These are phyloP conservation scores for Candida sp. DNA, from an alignment of 1,139 yeast genomes.

Conservation along the genomic window DNA sequence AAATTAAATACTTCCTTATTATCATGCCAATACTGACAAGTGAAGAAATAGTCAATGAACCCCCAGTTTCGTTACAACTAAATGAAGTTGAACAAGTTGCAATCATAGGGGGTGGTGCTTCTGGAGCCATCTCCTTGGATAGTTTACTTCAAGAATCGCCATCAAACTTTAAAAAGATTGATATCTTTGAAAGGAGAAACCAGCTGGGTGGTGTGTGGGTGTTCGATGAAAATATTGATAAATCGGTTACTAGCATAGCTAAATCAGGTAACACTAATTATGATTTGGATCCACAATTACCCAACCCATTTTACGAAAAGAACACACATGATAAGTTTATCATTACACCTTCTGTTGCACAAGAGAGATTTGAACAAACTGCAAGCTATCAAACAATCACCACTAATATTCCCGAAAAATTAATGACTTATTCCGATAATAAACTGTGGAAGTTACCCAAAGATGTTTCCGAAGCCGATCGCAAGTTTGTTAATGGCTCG, in stretches of 20 bases:
- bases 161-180: slow-evolving; percentile 15
- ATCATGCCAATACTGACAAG: slow-evolving; percentile 10
- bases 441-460: slow-evolving; percentile 27
- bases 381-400: slow-evolving; percentile 36
- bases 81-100: slow-evolving; percentile 29
- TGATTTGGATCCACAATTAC: slow-evolving; percentile 26
- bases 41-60: slow-evolving; percentile 4
- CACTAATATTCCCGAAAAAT: slow-evolving; percentile 40
- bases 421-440: slow-evolving; percentile 43
- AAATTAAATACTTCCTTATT: background rate
- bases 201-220: slow-evolving; percentile 33
- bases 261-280: slow-evolving; percentile 18
- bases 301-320: slow-evolving; percentile 21
- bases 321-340: slow-evolving; percentile 2
- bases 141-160: slow-evolving; percentile 28
- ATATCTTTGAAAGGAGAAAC: slow-evolving; percentile 26
- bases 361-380: slow-evolving; percentile 29
- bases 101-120: slow-evolving; percentile 53
- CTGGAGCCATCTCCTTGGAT: slow-evolving; percentile 45
- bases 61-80: slow-evolving; percentile 8
- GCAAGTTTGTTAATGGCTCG: slow-evolving; percentile 23
- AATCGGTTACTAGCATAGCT: slow-evolving; percentile 20
- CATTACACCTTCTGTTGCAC: slow-evolving; percentile 8
- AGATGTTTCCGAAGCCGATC: slow-evolving; percentile 20
- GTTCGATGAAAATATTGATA: slow-evolving; percentile 17